phyloP scores from a whole-genome alignment of 257 asterid genomes.

The Anisodus tanguticus region DNA sequence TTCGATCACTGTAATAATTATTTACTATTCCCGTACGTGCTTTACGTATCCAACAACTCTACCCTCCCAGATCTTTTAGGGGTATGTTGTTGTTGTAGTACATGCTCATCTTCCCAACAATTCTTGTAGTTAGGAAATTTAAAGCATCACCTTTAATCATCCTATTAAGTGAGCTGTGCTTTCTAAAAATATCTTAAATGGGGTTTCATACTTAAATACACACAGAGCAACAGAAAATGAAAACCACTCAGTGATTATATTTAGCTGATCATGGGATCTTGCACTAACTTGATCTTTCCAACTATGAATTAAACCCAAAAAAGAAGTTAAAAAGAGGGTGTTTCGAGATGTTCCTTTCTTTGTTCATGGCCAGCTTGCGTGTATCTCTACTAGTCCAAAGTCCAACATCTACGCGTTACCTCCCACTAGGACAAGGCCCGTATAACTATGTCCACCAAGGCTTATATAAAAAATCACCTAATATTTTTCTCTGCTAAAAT shows the following conservation, averaged over 20 bases:
- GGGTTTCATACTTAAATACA: background rate
- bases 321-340: background rate
- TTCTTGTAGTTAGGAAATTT: too few species aligned
- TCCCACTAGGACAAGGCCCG: background rate
- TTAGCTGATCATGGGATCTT: too few species aligned
- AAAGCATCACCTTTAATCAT: too few species aligned
- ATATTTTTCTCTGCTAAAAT: background rate
- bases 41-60: too few species aligned
- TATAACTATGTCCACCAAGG: background rate
- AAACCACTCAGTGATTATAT: background rate
- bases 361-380: background rate
- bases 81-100: too few species aligned
- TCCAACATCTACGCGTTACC: background rate
- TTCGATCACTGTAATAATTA: too few species aligned
- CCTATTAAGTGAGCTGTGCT: background rate
- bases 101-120: too few species aligned
- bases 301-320: background rate
- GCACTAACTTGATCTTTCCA: too few species aligned
- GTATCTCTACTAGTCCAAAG: background rate
- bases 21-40: too few species aligned
- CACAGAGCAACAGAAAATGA: slow-evolving; percentile 1
- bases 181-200: background rate
- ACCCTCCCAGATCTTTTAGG: too few species aligned
- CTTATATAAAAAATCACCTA: background rate
- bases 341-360: background rate